Evolutionary conservation across 768 basidiomycete species (phyloP).

Genomic region (Cyathus striatus): DNA sequence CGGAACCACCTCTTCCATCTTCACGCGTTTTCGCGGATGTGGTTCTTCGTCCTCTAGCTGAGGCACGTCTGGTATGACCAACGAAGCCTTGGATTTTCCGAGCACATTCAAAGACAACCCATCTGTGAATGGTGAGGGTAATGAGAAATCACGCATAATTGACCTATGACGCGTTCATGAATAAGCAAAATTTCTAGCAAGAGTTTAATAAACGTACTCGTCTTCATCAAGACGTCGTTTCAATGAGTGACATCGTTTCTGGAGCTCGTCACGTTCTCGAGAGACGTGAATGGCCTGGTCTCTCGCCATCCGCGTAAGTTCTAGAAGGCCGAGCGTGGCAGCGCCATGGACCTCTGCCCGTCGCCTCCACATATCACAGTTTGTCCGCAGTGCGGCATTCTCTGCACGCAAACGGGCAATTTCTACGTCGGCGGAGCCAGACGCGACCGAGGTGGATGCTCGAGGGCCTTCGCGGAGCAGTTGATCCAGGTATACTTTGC

Average conservation of each 20-base stretch:
- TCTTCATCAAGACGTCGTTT: conserved; percentile 25
- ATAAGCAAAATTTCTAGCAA: no score
- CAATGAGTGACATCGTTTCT: conserved; percentile 15
- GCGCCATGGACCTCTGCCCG: conserved; percentile 47
- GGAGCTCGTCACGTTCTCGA: conserved; percentile 32
- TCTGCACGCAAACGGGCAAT: conserved; percentile 37
- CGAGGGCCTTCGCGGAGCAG: neutral
- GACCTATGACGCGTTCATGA: no score
- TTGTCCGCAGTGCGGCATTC: conserved; percentile 33
- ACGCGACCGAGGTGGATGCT: conserved; percentile 3
- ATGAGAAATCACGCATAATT: no score
- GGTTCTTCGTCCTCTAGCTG: no score
- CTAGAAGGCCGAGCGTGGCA: conserved; percentile 40
- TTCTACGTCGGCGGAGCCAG: conserved; percentile 19
- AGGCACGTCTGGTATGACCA: no score
- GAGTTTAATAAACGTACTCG: conserved; percentile 6
- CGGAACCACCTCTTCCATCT: no score
- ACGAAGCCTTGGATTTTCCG: no score
- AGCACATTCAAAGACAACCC: no score
- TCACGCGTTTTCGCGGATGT: no score
- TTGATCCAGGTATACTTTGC: conserved; percentile 46
- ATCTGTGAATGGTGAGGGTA: no score
- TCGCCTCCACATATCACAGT: conserved; percentile 40
- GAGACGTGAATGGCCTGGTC: conserved; percentile 34
- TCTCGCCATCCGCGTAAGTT: conserved; percentile 33